phyloP scores from a whole-genome alignment of 257 asterid genomes.

The Fraxinus quadrangulata region DNA sequence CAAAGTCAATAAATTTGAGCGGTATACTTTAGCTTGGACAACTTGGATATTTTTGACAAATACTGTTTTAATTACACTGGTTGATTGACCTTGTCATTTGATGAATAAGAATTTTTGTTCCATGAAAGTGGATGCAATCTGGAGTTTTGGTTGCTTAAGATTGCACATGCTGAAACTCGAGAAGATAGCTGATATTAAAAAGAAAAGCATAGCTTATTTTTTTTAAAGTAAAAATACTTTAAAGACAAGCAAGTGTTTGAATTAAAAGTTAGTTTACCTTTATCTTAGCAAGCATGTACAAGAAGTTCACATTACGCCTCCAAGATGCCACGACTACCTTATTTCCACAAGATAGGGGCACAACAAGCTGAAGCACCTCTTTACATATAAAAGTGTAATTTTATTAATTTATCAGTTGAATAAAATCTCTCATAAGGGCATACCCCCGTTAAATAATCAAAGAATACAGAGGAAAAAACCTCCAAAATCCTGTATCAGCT shows the following conservation, averaged over 20 bases:
- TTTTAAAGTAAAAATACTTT: no score
- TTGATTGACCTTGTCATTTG: neutral
- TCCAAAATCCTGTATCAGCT: no score
- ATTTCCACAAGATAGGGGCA: no score
- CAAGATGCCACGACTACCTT: neutral
- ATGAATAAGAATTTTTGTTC: neutral
- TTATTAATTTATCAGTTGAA: no score
- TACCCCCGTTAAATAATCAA: neutral
- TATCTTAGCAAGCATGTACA: neutral
- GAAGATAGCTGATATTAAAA: no score
- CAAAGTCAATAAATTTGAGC: neutral
- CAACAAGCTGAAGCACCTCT: neutral
- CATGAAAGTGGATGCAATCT: neutral
- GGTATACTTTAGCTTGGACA: neutral
- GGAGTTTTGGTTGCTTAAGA: neutral
- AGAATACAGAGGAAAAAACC: neutral
- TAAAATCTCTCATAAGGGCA: neutral
- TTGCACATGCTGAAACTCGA: neutral
- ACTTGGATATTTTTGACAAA: neutral
- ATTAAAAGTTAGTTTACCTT: neutral
- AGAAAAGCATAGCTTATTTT: no score
- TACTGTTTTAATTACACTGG: neutral
- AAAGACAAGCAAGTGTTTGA: no score
- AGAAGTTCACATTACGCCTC: neutral
- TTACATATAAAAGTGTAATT: no score